These are phyloP conservation scores for Aureobasidium subglaciale DNA, from an alignment of 2,329 filamentous ascomycete species.

Conservation along the genomic window DNA sequence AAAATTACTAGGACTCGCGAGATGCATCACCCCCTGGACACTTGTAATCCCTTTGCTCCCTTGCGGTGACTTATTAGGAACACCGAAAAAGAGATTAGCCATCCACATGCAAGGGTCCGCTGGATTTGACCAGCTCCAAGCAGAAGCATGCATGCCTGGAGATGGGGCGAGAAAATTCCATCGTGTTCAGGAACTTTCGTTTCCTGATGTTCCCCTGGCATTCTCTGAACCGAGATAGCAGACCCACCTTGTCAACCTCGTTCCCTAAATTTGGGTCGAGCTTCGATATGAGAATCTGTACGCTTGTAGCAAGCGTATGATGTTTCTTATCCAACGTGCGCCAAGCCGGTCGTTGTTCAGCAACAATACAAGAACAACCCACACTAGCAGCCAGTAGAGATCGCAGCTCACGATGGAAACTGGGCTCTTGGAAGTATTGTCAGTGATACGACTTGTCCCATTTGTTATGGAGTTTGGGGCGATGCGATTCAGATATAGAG, in stretches of 20 bases:
- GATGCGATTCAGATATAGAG: background rate
- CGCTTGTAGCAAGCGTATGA: background rate
- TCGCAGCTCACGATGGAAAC: too few relatives aligned
- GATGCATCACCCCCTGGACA: too few relatives aligned
- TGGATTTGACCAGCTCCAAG: background rate
- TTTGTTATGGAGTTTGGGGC: background rate
- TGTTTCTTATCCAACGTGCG: background rate
- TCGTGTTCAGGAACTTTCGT: background rate
- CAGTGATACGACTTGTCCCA: too few relatives aligned
- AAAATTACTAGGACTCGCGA: background rate
- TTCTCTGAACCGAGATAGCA: background rate
- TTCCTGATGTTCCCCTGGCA: background rate
- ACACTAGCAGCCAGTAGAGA: too few relatives aligned
- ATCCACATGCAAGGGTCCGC: background rate
- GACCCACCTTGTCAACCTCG: background rate
- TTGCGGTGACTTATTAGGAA: background rate
- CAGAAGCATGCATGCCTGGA: background rate
- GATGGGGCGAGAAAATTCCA: background rate
- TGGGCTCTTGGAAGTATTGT: too few relatives aligned
- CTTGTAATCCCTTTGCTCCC: background rate
- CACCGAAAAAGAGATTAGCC: background rate
- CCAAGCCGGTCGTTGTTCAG: background rate
- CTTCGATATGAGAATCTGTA: background rate
- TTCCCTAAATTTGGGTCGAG: background rate
- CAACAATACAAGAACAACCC: too few relatives aligned